Evolutionary conservation across 176 grass and related monocot species (phyloP).

Genomic region (Avena eriantha): DNA sequence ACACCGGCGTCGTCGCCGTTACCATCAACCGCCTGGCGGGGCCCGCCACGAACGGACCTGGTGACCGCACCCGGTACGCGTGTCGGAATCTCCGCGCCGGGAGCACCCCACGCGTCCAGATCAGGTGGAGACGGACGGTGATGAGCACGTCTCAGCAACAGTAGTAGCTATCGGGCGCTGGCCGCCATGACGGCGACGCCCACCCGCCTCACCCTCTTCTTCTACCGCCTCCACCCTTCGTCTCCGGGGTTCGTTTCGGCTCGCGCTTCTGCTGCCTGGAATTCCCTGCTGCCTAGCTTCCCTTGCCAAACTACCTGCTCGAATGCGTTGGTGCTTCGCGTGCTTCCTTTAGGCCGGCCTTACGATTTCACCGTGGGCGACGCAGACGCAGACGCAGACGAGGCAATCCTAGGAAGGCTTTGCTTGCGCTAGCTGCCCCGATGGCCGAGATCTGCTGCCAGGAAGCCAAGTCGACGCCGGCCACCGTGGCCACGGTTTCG

Average conservation of each 20-base stretch:
- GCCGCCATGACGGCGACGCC: slow-evolving; percentile 62
- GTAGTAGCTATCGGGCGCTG: slow-evolving; percentile 52
- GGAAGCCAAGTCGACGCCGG: slow-evolving; percentile 55
- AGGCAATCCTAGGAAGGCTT: neutral
- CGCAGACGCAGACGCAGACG: slow-evolving; percentile 8
- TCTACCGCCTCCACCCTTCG: slow-evolving; percentile 24
- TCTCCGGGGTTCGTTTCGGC: slow-evolving; percentile 26
- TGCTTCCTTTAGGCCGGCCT: slow-evolving; percentile 37
- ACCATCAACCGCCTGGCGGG: slow-evolving; percentile 32
- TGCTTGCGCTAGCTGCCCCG: neutral
- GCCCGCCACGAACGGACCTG: neutral
- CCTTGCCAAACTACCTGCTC: neutral
- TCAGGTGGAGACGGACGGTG: slow-evolving; percentile 26
- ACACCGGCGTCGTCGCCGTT: slow-evolving; percentile 47
- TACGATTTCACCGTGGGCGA: neutral
- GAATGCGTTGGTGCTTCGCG: neutral
- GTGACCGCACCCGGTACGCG: neutral
- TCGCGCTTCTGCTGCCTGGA: slow-evolving; percentile 27
- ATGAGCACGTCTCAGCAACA: slow-evolving; percentile 32
- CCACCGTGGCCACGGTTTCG: slow-evolving; percentile 37
- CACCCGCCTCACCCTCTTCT: slow-evolving; percentile 51
- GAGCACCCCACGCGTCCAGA: slow-evolving; percentile 37
- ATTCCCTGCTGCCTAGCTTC: slow-evolving; percentile 14
- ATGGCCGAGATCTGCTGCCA: slow-evolving; percentile 86
- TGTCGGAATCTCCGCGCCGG: neutral